Conservation (phyloP, 2,329 filamentous ascomycete genomes). For the Claviceps sp. region DNA sequence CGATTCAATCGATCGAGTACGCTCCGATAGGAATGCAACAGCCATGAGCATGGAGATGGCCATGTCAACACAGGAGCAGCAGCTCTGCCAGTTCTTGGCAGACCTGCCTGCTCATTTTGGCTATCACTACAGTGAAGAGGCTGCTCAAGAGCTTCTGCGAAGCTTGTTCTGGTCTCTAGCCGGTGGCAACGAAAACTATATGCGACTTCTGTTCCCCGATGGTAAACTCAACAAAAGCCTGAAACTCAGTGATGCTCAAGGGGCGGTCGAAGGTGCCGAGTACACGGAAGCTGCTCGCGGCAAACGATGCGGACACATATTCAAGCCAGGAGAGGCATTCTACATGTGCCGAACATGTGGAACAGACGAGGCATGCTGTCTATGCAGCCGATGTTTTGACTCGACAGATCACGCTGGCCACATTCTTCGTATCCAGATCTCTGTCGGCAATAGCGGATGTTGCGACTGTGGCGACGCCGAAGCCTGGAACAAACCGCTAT, state of each 20-base stretch:
- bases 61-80: conserved; percentile 58
- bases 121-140: conserved; percentile 62
- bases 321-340: conserved; percentile 84
- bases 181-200: conserved; percentile 57
- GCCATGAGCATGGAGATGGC: conserved; percentile 33
- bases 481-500: conserved; percentile 77
- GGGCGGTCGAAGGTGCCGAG: conserved; percentile 84
- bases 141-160: conserved; percentile 58
- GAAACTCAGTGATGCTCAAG: conserved; percentile 78
- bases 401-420: conserved; percentile 90
- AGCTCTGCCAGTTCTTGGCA: conserved; percentile 72
- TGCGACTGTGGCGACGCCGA: conserved; percentile 96
- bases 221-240: conserved; percentile 52
- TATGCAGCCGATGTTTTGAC: conserved; percentile 91
- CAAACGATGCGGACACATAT: conserved; percentile 93
- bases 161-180: conserved; percentile 81
- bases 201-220: conserved; percentile 70
- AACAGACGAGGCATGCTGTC: conserved; percentile 85
- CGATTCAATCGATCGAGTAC: not conserved
- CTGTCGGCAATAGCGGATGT: conserved; percentile 83
- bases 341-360: conserved; percentile 93
- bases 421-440: conserved; percentile 78
- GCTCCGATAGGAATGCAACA: conserved; percentile 14
- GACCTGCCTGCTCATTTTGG: conserved; percentile 60
- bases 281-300: conserved; percentile 86